Base-by-base conservation (phyloP, 176 grass and related monocot species). In the Musa beccarii region DNA sequence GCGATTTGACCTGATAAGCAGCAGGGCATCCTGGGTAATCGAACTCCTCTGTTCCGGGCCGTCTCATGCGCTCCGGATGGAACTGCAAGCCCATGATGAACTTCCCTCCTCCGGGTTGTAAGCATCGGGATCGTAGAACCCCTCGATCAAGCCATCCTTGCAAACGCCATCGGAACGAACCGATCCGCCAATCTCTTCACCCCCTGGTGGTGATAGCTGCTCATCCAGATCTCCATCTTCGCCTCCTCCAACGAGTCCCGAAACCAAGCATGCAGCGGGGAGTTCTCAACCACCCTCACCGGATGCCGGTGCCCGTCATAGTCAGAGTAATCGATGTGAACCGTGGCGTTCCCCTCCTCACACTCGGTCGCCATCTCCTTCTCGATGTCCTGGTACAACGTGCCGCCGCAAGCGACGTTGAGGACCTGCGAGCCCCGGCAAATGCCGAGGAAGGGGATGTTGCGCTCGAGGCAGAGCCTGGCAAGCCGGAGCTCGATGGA, bases 171-270 rank as follows among this genome's bases (percentile, higher is more conserved):
- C 14, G 78, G 68, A 8, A 71, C 56, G 55, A 80, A 80, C 20
- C 78, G 29, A 12, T 73, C 49, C 2, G 78, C 78, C 78, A 80
- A 28, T 53, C 78, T 72, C 49, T 73, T 52, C 16, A 80, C 69
- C 69, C 78, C 78, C 20, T 80, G 78, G 57, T 80, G 78, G 69
- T 80, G 78, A 59, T 80, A 80, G 56, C 78, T 80, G 49, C 73
- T 80, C 68, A 80, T 57, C 68, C 14, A 16, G 22, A 80, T 49
- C 56, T 63, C 69, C 69, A 63, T 72, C 68, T 63, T 49, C 19
- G 17, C 69, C 9, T 62, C 69, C 9, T 73, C 57, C 56, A 73
- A 57, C 4, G 78, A 80, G n/a, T 52, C 78, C 22, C 34, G 13
- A 52, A 80, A 80, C 78, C 78, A 80, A 28, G 54, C 71, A 1